Evolutionary conservation across 768 basidiomycete genomes (phyloP).

Genomic region (Lactifluus rugatus): DNA sequence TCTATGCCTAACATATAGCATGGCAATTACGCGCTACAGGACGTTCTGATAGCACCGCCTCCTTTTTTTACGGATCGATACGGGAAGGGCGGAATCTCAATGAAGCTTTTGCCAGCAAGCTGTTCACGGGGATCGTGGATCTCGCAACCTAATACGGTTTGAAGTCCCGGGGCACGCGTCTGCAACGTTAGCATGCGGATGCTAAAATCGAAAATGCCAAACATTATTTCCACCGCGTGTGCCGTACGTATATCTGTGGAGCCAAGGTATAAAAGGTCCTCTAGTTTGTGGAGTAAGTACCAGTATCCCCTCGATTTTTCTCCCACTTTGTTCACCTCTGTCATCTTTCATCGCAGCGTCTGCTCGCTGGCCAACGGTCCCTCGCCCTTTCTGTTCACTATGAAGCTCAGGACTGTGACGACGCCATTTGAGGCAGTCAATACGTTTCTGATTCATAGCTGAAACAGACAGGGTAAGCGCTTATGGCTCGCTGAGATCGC

Average conservation of each 20-base stretch:
- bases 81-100: conserved; percentile 6
- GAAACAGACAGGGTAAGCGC: conserved; percentile 16
- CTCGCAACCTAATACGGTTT: conserved; percentile 5
- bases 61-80: conserved; percentile 16
- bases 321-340: not conserved
- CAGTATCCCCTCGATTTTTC: not conserved
- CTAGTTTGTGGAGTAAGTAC: not conserved
- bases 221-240: not conserved
- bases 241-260: not conserved
- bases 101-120: not conserved
- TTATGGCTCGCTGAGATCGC: conserved; percentile 4
- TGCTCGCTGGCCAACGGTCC: not conserved
- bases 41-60: not conserved
- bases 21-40: not conserved
- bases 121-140: conserved; percentile 1
- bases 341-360: not conserved
- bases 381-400: conserved; percentile 10
- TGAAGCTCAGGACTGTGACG: conserved; percentile 13
- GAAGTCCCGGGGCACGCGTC: conserved; percentile 2
- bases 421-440: conserved; percentile 1
- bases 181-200: not conserved
- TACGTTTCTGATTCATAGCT: conserved; percentile 17
- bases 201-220: conserved; percentile 7
- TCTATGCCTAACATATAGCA: not conserved
- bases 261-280: conserved; percentile 12